Evolutionary conservation across 2,329 filamentous ascomycete species (phyloP).

Genomic region (Seiridium unicorne): DNA sequence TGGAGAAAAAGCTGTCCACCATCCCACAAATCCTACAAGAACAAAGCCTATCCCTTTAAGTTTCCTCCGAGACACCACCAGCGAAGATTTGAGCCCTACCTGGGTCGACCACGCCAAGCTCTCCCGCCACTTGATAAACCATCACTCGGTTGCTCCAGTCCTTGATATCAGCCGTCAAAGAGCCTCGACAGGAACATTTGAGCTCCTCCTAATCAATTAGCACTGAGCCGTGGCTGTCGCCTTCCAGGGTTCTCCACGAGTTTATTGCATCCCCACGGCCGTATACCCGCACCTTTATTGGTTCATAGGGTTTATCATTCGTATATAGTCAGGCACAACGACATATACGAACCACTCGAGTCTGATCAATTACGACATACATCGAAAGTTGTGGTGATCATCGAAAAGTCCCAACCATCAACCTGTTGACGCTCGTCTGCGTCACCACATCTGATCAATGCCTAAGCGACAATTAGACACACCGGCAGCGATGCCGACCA

Average conservation of each 20-base stretch:
- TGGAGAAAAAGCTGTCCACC: background rate
- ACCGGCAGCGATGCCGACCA: constrained; percentile 26
- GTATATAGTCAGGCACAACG: background rate
- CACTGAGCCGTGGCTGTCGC: too few relatives aligned
- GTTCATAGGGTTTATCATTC: background rate
- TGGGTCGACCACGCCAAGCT: background rate
- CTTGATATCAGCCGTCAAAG: background rate
- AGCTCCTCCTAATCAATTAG: too few relatives aligned
- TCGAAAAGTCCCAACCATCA: background rate
- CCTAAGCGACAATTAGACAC: constrained; percentile 36
- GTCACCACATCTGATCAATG: constrained; percentile 23
- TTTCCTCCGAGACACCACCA: background rate
- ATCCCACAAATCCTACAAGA: background rate
- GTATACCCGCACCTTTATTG: background rate
- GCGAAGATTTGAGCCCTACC: background rate
- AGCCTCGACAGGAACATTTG: background rate
- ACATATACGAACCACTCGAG: background rate
- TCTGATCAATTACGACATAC: background rate
- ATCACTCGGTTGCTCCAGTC: background rate
- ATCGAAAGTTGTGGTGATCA: background rate
- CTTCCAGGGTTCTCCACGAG: background rate
- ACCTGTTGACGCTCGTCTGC: background rate
- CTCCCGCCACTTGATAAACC: background rate
- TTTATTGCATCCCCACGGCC: background rate
- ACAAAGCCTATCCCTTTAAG: background rate